phyloP scores from a whole-genome alignment of 192 early-diverging fungal genomes.

The Coemansia javaensis region DNA sequence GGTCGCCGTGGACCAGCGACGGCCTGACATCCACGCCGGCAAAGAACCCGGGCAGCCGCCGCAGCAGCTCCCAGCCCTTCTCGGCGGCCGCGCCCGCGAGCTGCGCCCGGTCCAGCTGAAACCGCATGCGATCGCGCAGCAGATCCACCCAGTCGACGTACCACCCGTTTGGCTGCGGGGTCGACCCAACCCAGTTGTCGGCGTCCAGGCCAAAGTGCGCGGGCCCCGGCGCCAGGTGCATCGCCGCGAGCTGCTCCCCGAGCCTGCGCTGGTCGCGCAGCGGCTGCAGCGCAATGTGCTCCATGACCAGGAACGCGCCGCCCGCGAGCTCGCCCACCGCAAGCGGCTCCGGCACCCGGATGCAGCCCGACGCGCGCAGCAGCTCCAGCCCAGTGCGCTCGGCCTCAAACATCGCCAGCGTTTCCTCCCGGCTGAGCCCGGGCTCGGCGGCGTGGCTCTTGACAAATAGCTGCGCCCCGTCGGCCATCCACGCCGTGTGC shows the following conservation, averaged over 20 bases:
- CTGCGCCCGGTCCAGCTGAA: slow-evolving; percentile 18
- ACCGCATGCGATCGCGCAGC: slow-evolving; percentile 16
- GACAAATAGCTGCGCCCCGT: slow-evolving; percentile 19
- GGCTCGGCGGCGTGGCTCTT: slow-evolving; percentile 5
- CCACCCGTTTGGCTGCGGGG: slow-evolving; percentile 31
- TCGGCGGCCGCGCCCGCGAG: not conserved
- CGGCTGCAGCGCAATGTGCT: slow-evolving; percentile 10
- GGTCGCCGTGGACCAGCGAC: slow-evolving; percentile 31
- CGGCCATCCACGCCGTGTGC: not conserved
- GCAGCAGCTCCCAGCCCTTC: slow-evolving; percentile 7
- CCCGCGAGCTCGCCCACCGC: slow-evolving; percentile 5
- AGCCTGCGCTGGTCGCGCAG: slow-evolving; percentile 13
- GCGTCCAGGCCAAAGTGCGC: slow-evolving; percentile 23
- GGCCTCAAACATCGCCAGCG: slow-evolving; percentile 12
- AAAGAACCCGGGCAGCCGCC: slow-evolving; percentile 20
- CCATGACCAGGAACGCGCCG: slow-evolving; percentile 21
- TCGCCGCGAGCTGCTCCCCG: slow-evolving; percentile 15
- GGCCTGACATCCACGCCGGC: slow-evolving; percentile 11
- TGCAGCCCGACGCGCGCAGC: slow-evolving; percentile 7
- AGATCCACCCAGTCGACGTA: slow-evolving; percentile 22
- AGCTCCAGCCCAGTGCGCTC: slow-evolving; percentile 19
- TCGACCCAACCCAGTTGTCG: slow-evolving; percentile 32
- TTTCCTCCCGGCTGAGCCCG: not conserved
- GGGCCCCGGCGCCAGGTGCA: slow-evolving; percentile 14
- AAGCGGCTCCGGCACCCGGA: slow-evolving; percentile 20